phyloP scores from a whole-genome alignment of 768 basidiomycete genomes.

The Phanerochaete carnosa region DNA sequence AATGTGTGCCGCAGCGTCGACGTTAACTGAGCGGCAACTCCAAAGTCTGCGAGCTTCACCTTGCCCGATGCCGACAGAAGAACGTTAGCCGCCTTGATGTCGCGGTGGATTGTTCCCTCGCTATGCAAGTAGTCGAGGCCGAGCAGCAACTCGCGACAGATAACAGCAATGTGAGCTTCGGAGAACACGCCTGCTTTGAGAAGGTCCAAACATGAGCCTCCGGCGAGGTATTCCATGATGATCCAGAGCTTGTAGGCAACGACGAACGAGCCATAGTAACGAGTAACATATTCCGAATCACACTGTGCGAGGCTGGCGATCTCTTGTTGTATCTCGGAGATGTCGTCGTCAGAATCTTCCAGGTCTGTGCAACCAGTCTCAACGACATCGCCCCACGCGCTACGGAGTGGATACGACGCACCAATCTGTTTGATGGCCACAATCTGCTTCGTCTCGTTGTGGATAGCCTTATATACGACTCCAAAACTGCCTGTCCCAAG shows the following conservation, averaged over 20 bases:
- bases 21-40: constrained; percentile 96
- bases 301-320: constrained; percentile 95
- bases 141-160: constrained; percentile 88
- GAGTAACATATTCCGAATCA: constrained; percentile 94
- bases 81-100: constrained; percentile 98
- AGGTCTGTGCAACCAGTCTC: constrained; percentile 56
- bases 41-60: constrained; percentile 98
- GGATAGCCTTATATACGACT: constrained; percentile 95
- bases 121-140: constrained; percentile 96
- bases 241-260: constrained; percentile 98
- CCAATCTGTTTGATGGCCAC: constrained; percentile 99
- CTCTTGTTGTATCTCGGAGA: constrained; percentile 97
- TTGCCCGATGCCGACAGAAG: constrained; percentile 86
- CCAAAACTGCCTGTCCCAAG: constrained; percentile 98
- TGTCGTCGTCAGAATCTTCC: constrained; percentile 98
- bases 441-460: constrained; percentile 89
- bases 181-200: constrained; percentile 89
- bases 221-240: constrained; percentile 98
- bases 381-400: background rate
- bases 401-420: constrained; percentile 32
- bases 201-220: constrained; percentile 96
- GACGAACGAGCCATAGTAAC: constrained; percentile 96
- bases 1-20: constrained; percentile 94
- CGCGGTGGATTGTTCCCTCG: constrained; percentile 95
- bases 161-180: constrained; percentile 92